Evolutionary conservation across 1,139 yeast species (phyloP), one percentile per base, ranked within the genome.

Genomic region (Yamadazyma atlantica): DNA sequence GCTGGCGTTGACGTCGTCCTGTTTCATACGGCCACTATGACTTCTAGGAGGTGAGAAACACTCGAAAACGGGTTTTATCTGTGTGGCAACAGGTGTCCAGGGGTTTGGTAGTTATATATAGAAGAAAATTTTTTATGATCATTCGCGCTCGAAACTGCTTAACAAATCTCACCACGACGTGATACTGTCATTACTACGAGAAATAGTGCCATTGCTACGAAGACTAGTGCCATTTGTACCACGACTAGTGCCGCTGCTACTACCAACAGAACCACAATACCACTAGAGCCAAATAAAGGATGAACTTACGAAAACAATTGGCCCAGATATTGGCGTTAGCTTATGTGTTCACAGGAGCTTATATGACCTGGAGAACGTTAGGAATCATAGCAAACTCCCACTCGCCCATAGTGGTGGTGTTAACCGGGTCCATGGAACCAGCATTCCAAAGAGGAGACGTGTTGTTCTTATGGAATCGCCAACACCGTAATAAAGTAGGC

Each of bases 351-450:
- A 77, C 96, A 9, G 81, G 95, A 0, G 96, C 98, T 0, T 92
- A 82, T 60, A 86, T 92, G 78, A 78, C 88, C 45, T 92, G 97
- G 95, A 89, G 88, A 59, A 79, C 87, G 0, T 69, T 92, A 16
- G 82, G 90, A 1, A 71, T 92, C 4, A 70, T 83, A 2, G 74
- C 96, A 18, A 82, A 88, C 62, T 82, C 96, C 0, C 85, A 87
- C 46, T 87, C 97, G 2, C 99, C 99, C 13, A 81, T 92, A 29
- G 98, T 94, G 28, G 98, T 92, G 27, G 99, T 92, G 10, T 76
- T 92, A 34, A 88, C 97, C 1, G 99, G 98, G 4, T 92, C 97
- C 1, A 92, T 92, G 99, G 98, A 94, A 58, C 99, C 99, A 1
- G 98, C 98, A 0, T 94, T 94, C 73, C 97, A 92, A 62, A 79